phyloP scores from a whole-genome alignment of 495 filamentous ascomycete genomes.

The Entonaema liquescens region DNA sequence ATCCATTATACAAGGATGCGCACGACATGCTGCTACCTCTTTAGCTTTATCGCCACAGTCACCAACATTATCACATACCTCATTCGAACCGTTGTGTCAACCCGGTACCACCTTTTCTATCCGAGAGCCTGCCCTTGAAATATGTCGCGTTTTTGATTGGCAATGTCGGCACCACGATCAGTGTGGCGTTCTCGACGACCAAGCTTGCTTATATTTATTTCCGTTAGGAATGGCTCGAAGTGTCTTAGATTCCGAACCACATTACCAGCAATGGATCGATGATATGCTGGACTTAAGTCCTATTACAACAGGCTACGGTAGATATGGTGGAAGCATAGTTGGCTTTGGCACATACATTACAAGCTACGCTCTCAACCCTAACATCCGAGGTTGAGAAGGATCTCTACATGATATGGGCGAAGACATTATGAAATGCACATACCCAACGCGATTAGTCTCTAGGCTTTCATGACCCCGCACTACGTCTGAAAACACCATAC shows the following conservation, averaged over 20 bases:
- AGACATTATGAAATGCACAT: not conserved
- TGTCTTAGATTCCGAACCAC: conserved; percentile 27
- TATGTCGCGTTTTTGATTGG: conserved; percentile 39
- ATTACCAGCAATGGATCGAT: conserved; percentile 28
- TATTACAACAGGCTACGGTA: conserved; percentile 30
- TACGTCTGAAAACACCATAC: not conserved
- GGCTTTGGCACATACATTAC: conserved; percentile 37
- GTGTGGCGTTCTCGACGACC: conserved; percentile 15
- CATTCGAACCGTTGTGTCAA: conserved; percentile 31
- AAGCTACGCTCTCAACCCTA: conserved; percentile 20
- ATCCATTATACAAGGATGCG: conserved; percentile 24
- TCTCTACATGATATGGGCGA: not conserved
- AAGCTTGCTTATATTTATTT: conserved; percentile 38
- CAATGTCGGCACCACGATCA: conserved; percentile 33
- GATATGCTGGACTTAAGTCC: conserved; percentile 32
- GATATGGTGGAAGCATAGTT: conserved; percentile 27
- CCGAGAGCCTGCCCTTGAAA: conserved; percentile 36
- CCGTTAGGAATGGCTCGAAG: conserved; percentile 38
- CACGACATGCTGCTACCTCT: conserved; percentile 16
- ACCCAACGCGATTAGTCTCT: not conserved
- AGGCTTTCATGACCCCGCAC: not conserved
- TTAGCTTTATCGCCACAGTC: conserved; percentile 7
- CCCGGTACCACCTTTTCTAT: conserved; percentile 32
- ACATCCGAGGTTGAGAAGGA: not conserved
- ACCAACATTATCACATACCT: conserved; percentile 1